Percentiles rank a stretch among this genome's conserved stretches.
Evolutionary conservation across 768 basidiomycete species (phyloP).

Genomic region (Mrakia frigida): DNA sequence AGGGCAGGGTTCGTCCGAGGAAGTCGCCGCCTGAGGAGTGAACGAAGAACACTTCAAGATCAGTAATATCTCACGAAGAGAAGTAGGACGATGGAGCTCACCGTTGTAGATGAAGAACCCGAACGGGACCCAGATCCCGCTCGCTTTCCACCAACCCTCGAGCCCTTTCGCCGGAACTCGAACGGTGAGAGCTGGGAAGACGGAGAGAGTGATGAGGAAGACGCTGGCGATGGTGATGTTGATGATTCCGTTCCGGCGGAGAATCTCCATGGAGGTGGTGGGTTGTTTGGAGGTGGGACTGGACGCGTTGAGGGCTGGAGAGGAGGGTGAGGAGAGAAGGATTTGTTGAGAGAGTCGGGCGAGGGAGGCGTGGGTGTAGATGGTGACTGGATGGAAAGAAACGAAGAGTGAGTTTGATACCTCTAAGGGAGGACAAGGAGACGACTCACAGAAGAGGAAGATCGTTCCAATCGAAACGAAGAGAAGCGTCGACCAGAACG

Average conservation of each 20-base stretch:
- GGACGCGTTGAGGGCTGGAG: neutral
- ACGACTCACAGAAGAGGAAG: conserved; percentile 10
- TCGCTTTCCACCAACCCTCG: neutral
- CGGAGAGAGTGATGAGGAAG: conserved; percentile 15
- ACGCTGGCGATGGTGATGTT: conserved; percentile 17
- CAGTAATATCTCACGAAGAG: neutral
- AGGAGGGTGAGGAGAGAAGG: neutral
- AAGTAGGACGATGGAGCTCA: neutral
- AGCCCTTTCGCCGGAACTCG: conserved; percentile 11
- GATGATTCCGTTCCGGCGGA: conserved; percentile 1
- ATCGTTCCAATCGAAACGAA: conserved; percentile 21
- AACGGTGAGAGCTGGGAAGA: conserved; percentile 27
- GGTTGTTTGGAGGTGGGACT: neutral
- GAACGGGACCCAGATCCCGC: conserved; percentile 23
- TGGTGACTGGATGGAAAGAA: too few species aligned
- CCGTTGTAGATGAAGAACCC: conserved; percentile 26
- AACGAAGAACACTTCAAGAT: neutral
- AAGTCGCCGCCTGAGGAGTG: conserved; percentile 17
- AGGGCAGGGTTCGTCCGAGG: conserved; percentile 6
- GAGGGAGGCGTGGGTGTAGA: conserved; percentile 41
- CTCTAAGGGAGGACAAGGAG: conserved; percentile 40
- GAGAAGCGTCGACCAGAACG: conserved; percentile 31
- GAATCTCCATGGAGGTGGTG: conserved; percentile 1
- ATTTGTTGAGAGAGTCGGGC: neutral
- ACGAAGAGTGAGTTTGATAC: too few species aligned